Conservation (phyloP, 345 rosid genomes). For the Lagerstroemia speciosa region DNA sequence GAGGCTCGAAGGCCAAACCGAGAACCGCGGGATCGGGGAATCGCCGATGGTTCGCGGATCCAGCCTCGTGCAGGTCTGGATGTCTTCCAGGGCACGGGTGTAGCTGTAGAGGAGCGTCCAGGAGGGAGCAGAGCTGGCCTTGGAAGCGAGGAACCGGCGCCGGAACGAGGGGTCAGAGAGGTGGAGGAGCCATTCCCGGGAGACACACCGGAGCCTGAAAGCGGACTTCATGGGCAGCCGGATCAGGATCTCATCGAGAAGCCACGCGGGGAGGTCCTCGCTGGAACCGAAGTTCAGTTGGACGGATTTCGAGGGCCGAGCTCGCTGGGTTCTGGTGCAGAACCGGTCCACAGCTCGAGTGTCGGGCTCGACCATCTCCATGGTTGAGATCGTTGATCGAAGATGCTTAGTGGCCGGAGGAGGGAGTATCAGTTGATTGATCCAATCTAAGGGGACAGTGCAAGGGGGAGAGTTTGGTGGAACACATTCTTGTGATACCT, state of each 20-base stretch:
- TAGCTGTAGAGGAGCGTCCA: conserved; percentile 6
- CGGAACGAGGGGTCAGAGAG: conserved; percentile 3
- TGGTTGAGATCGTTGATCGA: neutral
- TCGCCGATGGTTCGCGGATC: neutral
- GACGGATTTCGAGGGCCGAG: neutral
- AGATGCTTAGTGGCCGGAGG: neutral
- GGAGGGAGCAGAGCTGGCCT: neutral
- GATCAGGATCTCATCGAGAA: conserved; percentile 4
- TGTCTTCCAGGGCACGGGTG: neutral
- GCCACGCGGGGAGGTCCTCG: conserved; percentile 3
- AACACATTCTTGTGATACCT: too few species aligned
- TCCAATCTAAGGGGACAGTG: neutral
- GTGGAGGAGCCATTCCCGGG: conserved; percentile 1
- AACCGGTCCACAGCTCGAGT: neutral
- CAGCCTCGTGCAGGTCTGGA: neutral
- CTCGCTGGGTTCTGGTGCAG: neutral
- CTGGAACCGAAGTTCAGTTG: neutral
- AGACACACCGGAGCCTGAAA: conserved; percentile 7
- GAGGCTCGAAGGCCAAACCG: neutral
- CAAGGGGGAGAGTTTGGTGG: too few species aligned
- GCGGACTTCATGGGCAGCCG: conserved; percentile 4
- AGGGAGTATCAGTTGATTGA: neutral
- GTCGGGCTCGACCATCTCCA: neutral
- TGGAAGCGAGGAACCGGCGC: neutral
- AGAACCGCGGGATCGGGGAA: neutral